Evolutionary conservation across 306 rosid genomes (phyloP), one percentile per base, ranked within the genome.

Genomic region (Parietaria judaica): DNA sequence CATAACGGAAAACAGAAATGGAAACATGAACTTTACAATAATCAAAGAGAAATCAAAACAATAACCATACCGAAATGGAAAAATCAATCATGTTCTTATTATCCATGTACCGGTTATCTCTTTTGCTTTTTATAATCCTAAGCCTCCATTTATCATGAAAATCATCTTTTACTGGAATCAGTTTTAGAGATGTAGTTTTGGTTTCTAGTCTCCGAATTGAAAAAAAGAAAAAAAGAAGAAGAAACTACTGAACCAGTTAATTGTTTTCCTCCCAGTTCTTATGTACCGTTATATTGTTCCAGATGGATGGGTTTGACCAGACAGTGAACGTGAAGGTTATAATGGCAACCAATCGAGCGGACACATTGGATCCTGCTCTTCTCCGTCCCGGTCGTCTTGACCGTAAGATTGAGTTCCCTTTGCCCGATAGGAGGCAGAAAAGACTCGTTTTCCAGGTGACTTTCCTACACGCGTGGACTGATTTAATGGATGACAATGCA

Each of bases 221-320:
- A 23, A 23, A 23, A 23, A 23, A 23, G 2, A 23, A 23, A 1
- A 23, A 23, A 23, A 23, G 2, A 1, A 23, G 2, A 23, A 23
- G 2, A 23, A 23, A 23, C 31, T 23, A 23, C 31, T 23, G 31
- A 23, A 23, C 31, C 31, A 23, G 31, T 17, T 14, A 36, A 43
- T 11, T 3, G 5, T 5, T 1, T 44, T 43, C 59, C 46, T 44
- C 47, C 50, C 51, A 34, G 44, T 16, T 45, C 56, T 58, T 60
- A 39, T 47, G 17, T 53, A 36, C 58, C 2, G 31, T 23, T 23
- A 23, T 23, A 34, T 14, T 54, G 39, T 64, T 56, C 67, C 80
- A 94, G 99, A 94, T 94, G 99, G 99, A 94, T 68, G 99, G 99
- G 57, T 94, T 94, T 63, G 99, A 94, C 63, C 99, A 94, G 74